phyloP scores from a whole-genome alignment of 805 yeast species.

The Ogataea saltuana region DNA sequence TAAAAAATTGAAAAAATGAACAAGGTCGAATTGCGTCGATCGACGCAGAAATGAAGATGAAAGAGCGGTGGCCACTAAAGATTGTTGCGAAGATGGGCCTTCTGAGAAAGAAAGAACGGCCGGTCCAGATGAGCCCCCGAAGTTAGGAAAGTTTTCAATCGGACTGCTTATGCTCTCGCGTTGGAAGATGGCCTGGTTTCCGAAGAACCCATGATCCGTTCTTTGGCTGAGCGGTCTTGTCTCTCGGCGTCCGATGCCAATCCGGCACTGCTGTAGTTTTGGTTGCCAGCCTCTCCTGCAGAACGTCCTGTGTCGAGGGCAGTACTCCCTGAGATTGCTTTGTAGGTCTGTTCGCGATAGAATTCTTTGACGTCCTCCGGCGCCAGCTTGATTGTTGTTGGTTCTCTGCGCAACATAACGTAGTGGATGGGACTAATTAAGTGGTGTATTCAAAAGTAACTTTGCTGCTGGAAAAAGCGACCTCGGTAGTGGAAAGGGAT shows the following conservation, averaged over 20 bases:
- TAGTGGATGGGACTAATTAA: neutral
- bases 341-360: conserved; percentile 30
- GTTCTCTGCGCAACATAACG: conserved; percentile 73
- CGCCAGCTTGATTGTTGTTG: conserved; percentile 64
- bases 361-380: conserved; percentile 61
- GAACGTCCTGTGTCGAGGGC: conserved; percentile 1
- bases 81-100: neutral
- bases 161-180: conserved; percentile 2
- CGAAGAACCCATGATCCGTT: conserved; percentile 22
- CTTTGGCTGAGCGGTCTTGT: conserved; percentile 18
- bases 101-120: too few species aligned
- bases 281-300: conserved; percentile 13
- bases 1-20: neutral
- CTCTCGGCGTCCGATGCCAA: conserved; percentile 5
- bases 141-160: too few species aligned
- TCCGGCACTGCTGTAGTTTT: conserved; percentile 12
- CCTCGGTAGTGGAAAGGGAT: too few species aligned
- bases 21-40: neutral
- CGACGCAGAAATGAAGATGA: neutral
- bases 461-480: neutral
- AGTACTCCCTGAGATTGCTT: conserved; percentile 19
- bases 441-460: too few species aligned
- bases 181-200: conserved; percentile 10
- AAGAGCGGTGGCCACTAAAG: neutral
- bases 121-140: too few species aligned